Evolutionary conservation across 202 grass and related monocot species (phyloP).

Genomic region (Panicum virgatum): DNA sequence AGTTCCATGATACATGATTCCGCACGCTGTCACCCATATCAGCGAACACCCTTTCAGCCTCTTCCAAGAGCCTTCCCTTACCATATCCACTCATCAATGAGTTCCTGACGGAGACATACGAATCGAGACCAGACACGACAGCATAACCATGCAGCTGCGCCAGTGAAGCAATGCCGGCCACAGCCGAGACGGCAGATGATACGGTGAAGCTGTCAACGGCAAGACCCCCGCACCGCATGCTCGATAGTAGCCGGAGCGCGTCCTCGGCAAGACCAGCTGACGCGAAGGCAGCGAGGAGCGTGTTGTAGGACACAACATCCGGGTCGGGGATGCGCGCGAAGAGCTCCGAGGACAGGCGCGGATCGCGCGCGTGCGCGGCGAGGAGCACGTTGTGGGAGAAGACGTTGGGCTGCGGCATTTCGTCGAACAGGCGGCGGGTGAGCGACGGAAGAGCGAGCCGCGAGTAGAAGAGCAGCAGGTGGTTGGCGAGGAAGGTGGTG

Average conservation of each 20-base stretch:
- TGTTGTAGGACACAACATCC: slow-evolving; percentile 30
- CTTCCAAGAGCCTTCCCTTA: slow-evolving; percentile 5
- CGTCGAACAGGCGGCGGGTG: slow-evolving; percentile 21
- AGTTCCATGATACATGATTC: slow-evolving; percentile 35
- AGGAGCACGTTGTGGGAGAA: slow-evolving; percentile 26
- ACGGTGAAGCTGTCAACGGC: slow-evolving; percentile 15
- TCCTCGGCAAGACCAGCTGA: not conserved
- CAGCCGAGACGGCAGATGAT: not conserved
- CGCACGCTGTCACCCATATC: not conserved
- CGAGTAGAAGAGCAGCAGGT: slow-evolving; percentile 8
- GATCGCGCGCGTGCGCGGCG: not conserved
- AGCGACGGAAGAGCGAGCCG: not conserved
- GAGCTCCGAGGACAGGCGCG: not conserved
- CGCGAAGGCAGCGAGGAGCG: slow-evolving; percentile 10
- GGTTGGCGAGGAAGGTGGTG: slow-evolving; percentile 15
- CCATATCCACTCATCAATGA: slow-evolving; percentile 33
- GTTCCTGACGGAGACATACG: slow-evolving; percentile 16
- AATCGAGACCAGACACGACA: not conserved
- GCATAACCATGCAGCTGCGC: slow-evolving; percentile 20
- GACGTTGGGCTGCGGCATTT: slow-evolving; percentile 1
- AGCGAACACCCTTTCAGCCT: not conserved
- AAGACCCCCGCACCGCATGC: not conserved
- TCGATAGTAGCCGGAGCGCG: slow-evolving; percentile 3
- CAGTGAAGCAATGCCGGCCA: not conserved
- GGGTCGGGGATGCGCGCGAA: not conserved